These are phyloP conservation scores for Ophiostoma piceae DNA, from an alignment of 2,329 filamentous ascomycete species.

Conservation along the genomic window DNA sequence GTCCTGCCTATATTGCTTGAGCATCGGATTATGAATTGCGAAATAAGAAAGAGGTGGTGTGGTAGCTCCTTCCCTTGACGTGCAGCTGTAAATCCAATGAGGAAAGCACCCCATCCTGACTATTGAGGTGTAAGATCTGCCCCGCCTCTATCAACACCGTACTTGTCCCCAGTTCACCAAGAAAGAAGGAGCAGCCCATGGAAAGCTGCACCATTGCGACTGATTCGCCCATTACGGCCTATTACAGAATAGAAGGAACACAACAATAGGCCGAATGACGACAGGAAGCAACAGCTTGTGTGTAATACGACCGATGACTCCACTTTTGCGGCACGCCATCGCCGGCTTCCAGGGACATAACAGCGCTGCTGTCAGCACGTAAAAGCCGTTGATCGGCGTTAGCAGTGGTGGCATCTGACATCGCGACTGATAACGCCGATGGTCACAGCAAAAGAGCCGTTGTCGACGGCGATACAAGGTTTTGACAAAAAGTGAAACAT, in stretches of 20 bases:
- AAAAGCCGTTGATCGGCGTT: conserved; percentile 11
- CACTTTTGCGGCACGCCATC: conserved; percentile 7
- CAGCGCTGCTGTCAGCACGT: not conserved
- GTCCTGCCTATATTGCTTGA: not conserved
- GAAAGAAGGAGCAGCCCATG: not conserved
- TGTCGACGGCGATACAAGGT: not conserved
- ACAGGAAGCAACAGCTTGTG: not conserved
- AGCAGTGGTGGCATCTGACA: not conserved
- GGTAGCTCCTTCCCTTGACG: not conserved
- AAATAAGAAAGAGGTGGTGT: not conserved
- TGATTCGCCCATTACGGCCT: not conserved
- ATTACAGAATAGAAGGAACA: not conserved
- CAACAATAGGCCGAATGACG: not conserved
- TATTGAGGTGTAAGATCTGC: not conserved
- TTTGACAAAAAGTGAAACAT: too few species aligned
- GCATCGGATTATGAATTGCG: not conserved
- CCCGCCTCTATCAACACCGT: not conserved
- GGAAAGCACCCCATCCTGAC: not conserved
- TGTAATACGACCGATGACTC: not conserved
- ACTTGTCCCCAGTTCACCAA: not conserved
- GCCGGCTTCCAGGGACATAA: not conserved
- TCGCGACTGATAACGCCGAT: not conserved
- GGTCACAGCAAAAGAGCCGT: not conserved
- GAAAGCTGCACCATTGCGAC: not conserved
- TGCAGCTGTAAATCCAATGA: not conserved